Evolutionary conservation across 345 rosid genomes (phyloP), one percentile per base, ranked within the genome.

Genomic region (Melaleuca quinquenervia): DNA sequence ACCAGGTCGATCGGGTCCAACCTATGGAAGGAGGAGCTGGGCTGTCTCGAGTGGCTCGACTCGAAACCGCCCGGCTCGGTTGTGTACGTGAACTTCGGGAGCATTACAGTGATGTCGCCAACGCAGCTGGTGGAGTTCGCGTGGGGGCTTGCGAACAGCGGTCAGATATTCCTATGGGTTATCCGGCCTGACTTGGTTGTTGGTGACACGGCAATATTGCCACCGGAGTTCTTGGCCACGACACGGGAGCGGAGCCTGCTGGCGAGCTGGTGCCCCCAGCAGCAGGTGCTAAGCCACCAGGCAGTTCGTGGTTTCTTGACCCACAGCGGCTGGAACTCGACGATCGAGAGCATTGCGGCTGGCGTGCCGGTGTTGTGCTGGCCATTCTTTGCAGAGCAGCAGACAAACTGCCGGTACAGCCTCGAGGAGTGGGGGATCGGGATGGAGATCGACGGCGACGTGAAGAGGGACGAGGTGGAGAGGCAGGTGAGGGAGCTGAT

Each of bases 11-110:
- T 52, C 16, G 84, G 41, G 11, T 86, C 78, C 3, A 90, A 86
- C 16, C 16, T 90, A 2, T 90, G 91, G 92, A 88, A 45, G 84
- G 92, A 90, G 29, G 90, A 90, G 7, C 53, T 48, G 2, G 82
- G 76, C 12, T 86, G 92, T 24, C 62, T 89, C 50, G 52, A 80
- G n/a, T 90, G 92, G 92, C 87, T 90, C 1, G 49, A 89, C 44
- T 74, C 88, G 15, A 87, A 87, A 11, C 8, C 84, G 45, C 87
- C 45, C 86, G 83, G 84, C 75, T 80, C 88, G 21, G 89, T 90
- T 29, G 32, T 56, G 64, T 56, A 56, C 15, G 64, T 56, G 64
- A 56, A 56, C 64, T 56, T 56, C 14, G 90, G 91, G 13, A 82
- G 89, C 76, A 52, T 89, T 36, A 52, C 86, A 14, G 88, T 87